Evolutionary conservation across 2,329 filamentous ascomycete species (phyloP).

Genomic region (Talaromyces funiculosus): DNA sequence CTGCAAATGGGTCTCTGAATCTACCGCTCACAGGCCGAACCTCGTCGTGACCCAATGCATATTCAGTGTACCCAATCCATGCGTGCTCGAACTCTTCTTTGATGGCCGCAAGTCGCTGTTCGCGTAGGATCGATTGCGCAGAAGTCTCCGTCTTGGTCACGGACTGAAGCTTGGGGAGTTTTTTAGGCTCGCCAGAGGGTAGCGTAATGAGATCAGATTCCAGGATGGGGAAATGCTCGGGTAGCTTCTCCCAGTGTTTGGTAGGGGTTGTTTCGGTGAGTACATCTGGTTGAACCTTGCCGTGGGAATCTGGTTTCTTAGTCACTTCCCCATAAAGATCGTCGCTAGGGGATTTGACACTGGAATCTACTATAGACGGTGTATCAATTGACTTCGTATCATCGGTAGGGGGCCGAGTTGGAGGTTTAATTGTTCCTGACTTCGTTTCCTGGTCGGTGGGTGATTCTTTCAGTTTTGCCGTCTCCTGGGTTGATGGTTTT

Average conservation of each 20-base stretch:
- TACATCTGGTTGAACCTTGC: slow-evolving; percentile 31
- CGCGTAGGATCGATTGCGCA: slow-evolving; percentile 55
- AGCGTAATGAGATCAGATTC: slow-evolving; percentile 65
- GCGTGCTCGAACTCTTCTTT: slow-evolving; percentile 69
- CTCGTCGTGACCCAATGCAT: slow-evolving; percentile 85
- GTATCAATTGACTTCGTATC: background rate
- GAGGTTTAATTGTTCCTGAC: background rate
- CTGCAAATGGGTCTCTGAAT: slow-evolving; percentile 76
- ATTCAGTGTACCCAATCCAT: slow-evolving; percentile 74
- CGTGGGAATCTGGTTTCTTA: slow-evolving; percentile 26
- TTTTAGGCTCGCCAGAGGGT: slow-evolving; percentile 63
- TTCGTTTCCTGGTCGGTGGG: background rate
- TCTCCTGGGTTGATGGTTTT: background rate
- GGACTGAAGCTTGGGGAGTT: slow-evolving; percentile 72
- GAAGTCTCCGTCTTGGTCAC: slow-evolving; percentile 61
- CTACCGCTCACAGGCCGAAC: slow-evolving; percentile 64
- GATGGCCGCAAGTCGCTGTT: slow-evolving; percentile 60
- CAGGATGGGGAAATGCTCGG: slow-evolving; percentile 72
- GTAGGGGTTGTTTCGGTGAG: slow-evolving; percentile 20
- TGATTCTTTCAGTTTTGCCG: slow-evolving; percentile 1
- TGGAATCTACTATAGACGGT: background rate
- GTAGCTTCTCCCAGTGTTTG: slow-evolving; percentile 67
- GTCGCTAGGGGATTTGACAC: slow-evolving; percentile 2
- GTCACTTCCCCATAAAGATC: slow-evolving; percentile 4
- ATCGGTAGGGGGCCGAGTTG: background rate